Evolutionary conservation across 805 yeast genomes (phyloP).

Genomic region (Wilhelminamyces savonicus): DNA sequence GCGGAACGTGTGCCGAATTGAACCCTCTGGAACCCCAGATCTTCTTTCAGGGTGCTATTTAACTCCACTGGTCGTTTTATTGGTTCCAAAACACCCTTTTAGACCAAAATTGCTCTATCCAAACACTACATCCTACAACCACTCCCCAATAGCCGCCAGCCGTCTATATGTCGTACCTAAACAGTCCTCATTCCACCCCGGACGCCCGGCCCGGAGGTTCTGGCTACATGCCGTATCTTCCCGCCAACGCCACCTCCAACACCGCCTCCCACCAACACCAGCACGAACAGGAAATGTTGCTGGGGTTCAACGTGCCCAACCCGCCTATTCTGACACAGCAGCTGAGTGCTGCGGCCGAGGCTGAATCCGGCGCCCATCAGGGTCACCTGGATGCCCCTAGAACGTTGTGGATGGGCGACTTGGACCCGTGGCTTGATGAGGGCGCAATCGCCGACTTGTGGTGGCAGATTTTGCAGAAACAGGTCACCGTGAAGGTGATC

Average conservation of each 20-base stretch:
- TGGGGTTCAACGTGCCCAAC: constrained; percentile 31
- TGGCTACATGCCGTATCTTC: no score
- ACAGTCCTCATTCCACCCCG: no score
- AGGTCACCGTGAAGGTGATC: constrained; percentile 63
- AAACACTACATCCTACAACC: no score
- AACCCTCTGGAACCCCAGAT: no score
- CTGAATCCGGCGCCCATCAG: constrained; percentile 3
- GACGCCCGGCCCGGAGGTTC: no score
- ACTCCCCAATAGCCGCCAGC: no score
- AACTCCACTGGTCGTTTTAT: no score
- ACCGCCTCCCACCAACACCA: constrained; percentile 38
- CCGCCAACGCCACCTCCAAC: constrained; percentile 16
- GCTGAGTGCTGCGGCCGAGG: constrained; percentile 24
- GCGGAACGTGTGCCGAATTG: no score
- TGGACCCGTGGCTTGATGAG: constrained; percentile 77
- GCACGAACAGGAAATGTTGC: constrained; percentile 37
- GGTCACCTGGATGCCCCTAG: constrained; percentile 43
- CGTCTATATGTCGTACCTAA: no score
- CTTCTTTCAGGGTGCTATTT: no score
- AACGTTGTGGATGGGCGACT: constrained; percentile 85
- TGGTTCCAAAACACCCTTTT: no score
- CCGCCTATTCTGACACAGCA: constrained; percentile 37
- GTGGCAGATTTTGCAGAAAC: constrained; percentile 52
- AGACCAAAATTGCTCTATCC: no score
- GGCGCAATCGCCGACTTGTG: constrained; percentile 43